Evolutionary conservation across 2,329 filamentous ascomycete species (phyloP).

Genomic region (Scytalidium lignicola): DNA sequence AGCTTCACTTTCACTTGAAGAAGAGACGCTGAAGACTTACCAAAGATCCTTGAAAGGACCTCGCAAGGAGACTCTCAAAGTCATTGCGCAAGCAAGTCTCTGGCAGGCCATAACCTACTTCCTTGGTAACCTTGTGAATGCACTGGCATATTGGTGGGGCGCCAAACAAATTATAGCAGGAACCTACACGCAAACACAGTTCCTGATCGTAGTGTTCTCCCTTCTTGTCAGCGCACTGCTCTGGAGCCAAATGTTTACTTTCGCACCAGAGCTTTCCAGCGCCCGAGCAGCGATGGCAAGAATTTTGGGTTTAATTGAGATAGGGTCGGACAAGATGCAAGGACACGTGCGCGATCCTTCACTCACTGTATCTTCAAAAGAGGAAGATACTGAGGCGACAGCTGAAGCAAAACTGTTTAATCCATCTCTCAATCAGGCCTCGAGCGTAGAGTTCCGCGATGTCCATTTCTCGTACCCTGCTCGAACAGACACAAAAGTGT

Average conservation of each 20-base stretch:
- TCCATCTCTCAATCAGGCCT: slow-evolving; percentile 23
- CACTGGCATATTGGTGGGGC: slow-evolving; percentile 77
- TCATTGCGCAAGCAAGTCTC: slow-evolving; percentile 46
- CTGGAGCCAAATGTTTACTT: slow-evolving; percentile 69
- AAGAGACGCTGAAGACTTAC: slow-evolving; percentile 50
- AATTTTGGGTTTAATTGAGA: slow-evolving; percentile 46
- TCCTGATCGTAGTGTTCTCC: slow-evolving; percentile 67
- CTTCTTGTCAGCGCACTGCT: slow-evolving; percentile 68
- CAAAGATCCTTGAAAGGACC: slow-evolving; percentile 45
- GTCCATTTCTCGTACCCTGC: slow-evolving; percentile 63
- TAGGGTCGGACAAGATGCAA: slow-evolving; percentile 30
- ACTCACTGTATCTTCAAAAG: neutral
- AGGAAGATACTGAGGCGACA: slow-evolving; percentile 34
- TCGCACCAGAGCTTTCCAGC: slow-evolving; percentile 66
- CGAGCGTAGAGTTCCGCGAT: slow-evolving; percentile 48
- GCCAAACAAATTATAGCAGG: slow-evolving; percentile 64
- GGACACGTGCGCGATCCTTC: slow-evolving; percentile 11
- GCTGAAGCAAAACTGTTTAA: slow-evolving; percentile 20
- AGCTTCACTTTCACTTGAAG: slow-evolving; percentile 48
- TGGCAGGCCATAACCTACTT: slow-evolving; percentile 57
- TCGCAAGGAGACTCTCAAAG: slow-evolving; percentile 47
- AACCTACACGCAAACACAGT: slow-evolving; percentile 58
- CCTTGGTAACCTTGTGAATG: slow-evolving; percentile 63
- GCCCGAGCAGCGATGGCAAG: slow-evolving; percentile 56
- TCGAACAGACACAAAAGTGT: slow-evolving; percentile 51